A percentile compares a stretch with the other conserved stretches of the same genome.
These are phyloP conservation scores for Glycine tomentella DNA, from an alignment of 306 rosid species.

Conservation along the genomic window DNA sequence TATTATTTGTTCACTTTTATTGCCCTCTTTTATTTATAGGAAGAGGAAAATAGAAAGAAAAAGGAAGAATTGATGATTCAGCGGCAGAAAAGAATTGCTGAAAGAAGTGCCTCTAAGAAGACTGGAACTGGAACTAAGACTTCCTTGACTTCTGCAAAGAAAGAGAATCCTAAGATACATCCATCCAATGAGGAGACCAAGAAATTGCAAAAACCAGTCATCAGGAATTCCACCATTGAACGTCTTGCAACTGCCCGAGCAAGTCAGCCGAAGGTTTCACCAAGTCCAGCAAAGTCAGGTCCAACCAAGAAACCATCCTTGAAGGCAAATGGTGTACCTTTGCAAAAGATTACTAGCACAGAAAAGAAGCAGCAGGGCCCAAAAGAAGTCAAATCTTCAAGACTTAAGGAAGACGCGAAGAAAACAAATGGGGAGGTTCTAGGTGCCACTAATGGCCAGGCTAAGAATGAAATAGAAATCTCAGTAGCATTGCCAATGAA, in stretches of 20 bases:
- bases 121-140: slow-evolving; percentile 50
- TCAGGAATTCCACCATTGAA: slow-evolving; percentile 79
- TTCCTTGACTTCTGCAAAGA: slow-evolving; percentile 51
- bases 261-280: slow-evolving; percentile 57
- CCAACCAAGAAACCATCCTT: slow-evolving; percentile 63
- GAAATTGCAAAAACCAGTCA: slow-evolving; percentile 68
- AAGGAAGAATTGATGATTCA: slow-evolving; percentile 68
- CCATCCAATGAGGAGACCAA: slow-evolving; percentile 62
- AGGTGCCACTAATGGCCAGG: slow-evolving; percentile 48
- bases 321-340: slow-evolving; percentile 55
- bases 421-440: slow-evolving; percentile 54
- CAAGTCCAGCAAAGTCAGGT: slow-evolving; percentile 51
- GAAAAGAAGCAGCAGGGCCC: slow-evolving; percentile 66
- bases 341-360: slow-evolving; percentile 54
- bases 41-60: slow-evolving; percentile 85
- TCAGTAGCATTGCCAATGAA: slow-evolving; percentile 51
- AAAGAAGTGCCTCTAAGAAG: slow-evolving; percentile 72
- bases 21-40: slow-evolving; percentile 54
- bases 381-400: slow-evolving; percentile 65
- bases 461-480: slow-evolving; percentile 50
- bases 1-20: slow-evolving; percentile 36
- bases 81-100: slow-evolving; percentile 97
- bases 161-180: slow-evolving; percentile 57
- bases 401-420: slow-evolving; percentile 46
- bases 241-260: slow-evolving; percentile 78